Conservation (phyloP, 2,329 filamentous ascomycete genomes). For the Dothiorella sarmentorum region DNA sequence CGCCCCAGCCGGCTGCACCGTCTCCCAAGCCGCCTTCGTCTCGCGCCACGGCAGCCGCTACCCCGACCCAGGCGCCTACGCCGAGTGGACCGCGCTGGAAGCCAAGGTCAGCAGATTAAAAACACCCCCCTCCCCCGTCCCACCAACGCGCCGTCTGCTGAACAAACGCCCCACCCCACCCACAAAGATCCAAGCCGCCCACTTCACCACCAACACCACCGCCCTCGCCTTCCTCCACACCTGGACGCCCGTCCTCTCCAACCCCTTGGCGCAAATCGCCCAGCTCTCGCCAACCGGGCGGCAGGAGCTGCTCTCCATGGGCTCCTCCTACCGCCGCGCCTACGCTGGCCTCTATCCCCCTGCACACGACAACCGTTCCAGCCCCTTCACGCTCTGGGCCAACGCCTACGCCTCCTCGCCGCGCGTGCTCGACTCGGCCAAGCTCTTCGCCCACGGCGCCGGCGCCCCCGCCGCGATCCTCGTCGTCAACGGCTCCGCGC, state of each 20-base stretch:
- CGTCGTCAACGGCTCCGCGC: slow-evolving; percentile 55
- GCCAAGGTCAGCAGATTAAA: slow-evolving; percentile 20
- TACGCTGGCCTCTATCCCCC: slow-evolving; percentile 50
- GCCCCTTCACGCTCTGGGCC: slow-evolving; percentile 60
- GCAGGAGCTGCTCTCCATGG: slow-evolving; percentile 58
- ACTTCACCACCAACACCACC: slow-evolving; percentile 52
- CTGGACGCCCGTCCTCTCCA: slow-evolving; percentile 58
- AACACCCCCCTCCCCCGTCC: too few relatives aligned
- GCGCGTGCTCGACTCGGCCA: slow-evolving; percentile 60
- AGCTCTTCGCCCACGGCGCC: slow-evolving; percentile 58
- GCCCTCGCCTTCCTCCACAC: slow-evolving; percentile 54
- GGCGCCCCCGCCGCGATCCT: slow-evolving; percentile 54
- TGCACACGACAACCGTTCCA: too few relatives aligned
- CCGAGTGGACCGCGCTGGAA: slow-evolving; percentile 47
- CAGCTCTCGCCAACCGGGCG: slow-evolving; percentile 60
- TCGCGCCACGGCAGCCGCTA: slow-evolving; percentile 62
- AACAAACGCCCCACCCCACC: neutral
- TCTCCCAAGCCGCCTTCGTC: slow-evolving; percentile 60
- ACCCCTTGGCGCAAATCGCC: slow-evolving; percentile 55
- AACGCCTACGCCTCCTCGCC: slow-evolving; percentile 57
- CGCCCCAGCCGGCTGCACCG: slow-evolving; percentile 54
- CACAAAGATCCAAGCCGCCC: slow-evolving; percentile 50
- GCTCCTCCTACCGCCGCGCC: slow-evolving; percentile 46
- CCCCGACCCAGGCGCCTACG: slow-evolving; percentile 59
- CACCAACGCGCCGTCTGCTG: neutral